Conservation (phyloP, 306 rosid species). For the Crataegus laevigata region DNA sequence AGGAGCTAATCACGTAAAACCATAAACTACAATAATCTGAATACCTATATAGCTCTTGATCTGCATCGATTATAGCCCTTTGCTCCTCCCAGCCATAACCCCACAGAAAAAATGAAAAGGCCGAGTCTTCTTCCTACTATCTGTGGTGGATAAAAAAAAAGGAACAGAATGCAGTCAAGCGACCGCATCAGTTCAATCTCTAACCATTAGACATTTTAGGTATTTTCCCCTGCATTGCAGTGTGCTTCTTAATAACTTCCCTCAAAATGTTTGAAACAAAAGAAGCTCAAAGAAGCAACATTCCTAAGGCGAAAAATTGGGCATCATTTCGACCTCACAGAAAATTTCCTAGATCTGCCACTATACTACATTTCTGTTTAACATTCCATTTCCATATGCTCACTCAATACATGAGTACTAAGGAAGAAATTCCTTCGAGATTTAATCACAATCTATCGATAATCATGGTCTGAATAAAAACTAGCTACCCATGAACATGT, state of each 20-base stretch:
- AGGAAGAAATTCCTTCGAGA: neutral
- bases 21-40: neutral
- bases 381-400: neutral
- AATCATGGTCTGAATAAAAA: neutral
- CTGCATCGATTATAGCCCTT: neutral
- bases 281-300: neutral
- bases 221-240: neutral
- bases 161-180: neutral
- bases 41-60: neutral
- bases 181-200: neutral
- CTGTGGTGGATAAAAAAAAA: neutral
- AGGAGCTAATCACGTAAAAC: neutral
- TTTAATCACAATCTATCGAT: neutral
- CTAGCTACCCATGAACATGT: neutral
- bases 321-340: neutral
- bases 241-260: neutral
- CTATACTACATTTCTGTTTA: neutral
- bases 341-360: neutral
- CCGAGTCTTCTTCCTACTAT: neutral
- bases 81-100: neutral
- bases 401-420: neutral
- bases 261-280: neutral
- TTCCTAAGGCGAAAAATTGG: neutral
- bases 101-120: neutral
- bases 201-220: neutral